A percentile compares a stretch with the other conserved stretches of the same genome.
These are phyloP conservation scores for Penicillium angulare DNA, from an alignment of 495 filamentous ascomycete species.

Conservation along the genomic window DNA sequence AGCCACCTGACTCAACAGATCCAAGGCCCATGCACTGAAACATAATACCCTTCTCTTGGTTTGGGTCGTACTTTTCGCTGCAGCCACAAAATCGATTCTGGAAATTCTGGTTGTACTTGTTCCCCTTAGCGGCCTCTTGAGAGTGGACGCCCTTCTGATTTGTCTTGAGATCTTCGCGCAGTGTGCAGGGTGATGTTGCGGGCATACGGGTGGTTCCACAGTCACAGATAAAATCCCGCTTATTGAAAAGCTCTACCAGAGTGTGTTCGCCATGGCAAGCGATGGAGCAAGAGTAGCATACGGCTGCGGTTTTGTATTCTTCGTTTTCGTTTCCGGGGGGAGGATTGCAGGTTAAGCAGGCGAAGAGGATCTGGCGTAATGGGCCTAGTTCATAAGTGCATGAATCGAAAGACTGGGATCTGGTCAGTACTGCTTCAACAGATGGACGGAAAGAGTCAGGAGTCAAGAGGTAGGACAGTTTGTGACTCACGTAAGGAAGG, in stretches of 20 bases:
- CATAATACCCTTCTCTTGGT: conserved; percentile 95
- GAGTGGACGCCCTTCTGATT: conserved; percentile 76
- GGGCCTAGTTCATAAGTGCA: conserved; percentile 87
- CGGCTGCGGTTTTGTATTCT: conserved; percentile 70
- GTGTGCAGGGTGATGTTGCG: conserved; percentile 64
- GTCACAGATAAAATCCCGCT: conserved; percentile 94
- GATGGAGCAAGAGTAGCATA: conserved; percentile 97
- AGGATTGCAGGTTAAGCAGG: conserved; percentile 91
- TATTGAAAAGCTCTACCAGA: conserved; percentile 93
- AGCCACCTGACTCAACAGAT: conserved; percentile 74
- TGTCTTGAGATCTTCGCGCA: conserved; percentile 73
- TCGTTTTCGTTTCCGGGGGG: conserved; percentile 59
- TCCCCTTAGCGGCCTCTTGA: conserved; percentile 66
- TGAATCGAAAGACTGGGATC: conserved; percentile 73
- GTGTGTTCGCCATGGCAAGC: conserved; percentile 94
- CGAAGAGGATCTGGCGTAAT: conserved; percentile 81
- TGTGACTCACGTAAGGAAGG: conserved; percentile 73
- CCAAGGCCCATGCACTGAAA: conserved; percentile 94
- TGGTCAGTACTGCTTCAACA: conserved; percentile 9
- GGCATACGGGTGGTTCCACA: conserved; percentile 87
- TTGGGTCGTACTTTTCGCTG: conserved; percentile 76
- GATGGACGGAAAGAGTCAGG: too few species aligned
- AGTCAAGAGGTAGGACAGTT: conserved; percentile 7
- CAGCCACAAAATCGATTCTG: conserved; percentile 91
- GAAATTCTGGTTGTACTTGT: conserved; percentile 95